Evolutionary conservation across 768 basidiomycete species (phyloP).

Genomic region (Mycena galericulata): DNA sequence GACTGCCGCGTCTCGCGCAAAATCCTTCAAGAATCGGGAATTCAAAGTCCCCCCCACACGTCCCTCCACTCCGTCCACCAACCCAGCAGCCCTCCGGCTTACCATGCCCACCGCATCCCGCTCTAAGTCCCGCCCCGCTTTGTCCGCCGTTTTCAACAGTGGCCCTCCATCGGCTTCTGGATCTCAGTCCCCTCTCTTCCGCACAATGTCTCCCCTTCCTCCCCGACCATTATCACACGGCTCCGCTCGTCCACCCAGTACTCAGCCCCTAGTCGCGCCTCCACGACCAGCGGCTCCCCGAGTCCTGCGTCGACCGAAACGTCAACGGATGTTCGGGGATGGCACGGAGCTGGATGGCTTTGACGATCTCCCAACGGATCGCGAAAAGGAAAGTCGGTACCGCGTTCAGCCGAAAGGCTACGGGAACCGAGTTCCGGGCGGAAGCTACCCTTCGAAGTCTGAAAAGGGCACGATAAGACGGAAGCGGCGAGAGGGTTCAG

Average conservation of each 20-base stretch:
- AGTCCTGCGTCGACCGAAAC: constrained; percentile 82
- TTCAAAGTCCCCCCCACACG: constrained; percentile 81
- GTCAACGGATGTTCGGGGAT: constrained; percentile 81
- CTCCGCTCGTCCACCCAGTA: constrained; percentile 51
- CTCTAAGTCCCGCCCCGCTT: constrained; percentile 77
- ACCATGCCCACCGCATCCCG: constrained; percentile 91
- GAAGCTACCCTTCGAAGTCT: constrained; percentile 57
- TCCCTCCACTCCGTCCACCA: constrained; percentile 84
- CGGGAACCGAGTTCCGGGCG: constrained; percentile 71
- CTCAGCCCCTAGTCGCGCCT: constrained; percentile 48
- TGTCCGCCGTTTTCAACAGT: constrained; percentile 79
- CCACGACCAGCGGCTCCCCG: constrained; percentile 66
- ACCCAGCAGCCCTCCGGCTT: constrained; percentile 80
- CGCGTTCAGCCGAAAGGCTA: constrained; percentile 80
- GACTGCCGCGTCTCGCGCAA: constrained; percentile 86
- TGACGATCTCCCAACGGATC: constrained; percentile 89
- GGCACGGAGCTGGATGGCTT: constrained; percentile 91
- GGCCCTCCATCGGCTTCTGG: constrained; percentile 49
- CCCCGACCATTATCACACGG: constrained; percentile 70
- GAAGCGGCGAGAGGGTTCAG: constrained; percentile 62
- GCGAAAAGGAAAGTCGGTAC: constrained; percentile 82
- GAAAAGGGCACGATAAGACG: constrained; percentile 71
- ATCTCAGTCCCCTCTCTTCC: constrained; percentile 51
- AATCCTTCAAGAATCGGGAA: constrained; percentile 73
- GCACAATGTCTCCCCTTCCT: constrained; percentile 70